Percentiles rank a stretch among this genome's conserved stretches.
phyloP scores from a whole-genome alignment of 371 early-diverging fungal species.

The Mortierella sp. region DNA sequence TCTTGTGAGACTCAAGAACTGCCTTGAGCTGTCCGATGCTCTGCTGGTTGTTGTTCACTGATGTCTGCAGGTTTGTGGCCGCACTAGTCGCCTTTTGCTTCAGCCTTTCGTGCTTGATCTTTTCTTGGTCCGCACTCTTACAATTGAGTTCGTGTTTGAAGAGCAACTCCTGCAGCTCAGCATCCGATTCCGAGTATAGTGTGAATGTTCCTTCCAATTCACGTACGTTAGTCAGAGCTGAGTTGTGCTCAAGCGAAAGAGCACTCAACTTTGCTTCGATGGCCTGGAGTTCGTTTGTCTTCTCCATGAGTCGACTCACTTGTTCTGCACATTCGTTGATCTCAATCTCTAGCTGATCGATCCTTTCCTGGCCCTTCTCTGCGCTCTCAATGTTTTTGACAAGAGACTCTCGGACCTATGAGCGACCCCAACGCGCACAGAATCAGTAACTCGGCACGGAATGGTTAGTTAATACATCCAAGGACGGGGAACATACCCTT shows the following conservation, averaged over 20 bases:
- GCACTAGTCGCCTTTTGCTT: slow-evolving; percentile 19
- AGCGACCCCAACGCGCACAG: neutral
- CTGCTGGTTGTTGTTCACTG: slow-evolving; percentile 37
- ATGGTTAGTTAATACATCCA: slow-evolving; percentile 15
- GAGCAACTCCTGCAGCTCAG: slow-evolving; percentile 63
- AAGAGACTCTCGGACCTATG: slow-evolving; percentile 30
- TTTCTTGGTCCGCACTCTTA: slow-evolving; percentile 45
- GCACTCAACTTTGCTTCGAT: slow-evolving; percentile 52
- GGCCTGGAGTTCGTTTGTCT: slow-evolving; percentile 54
- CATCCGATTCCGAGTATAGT: slow-evolving; percentile 63
- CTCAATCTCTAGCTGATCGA: slow-evolving; percentile 60
- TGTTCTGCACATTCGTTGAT: slow-evolving; percentile 54
- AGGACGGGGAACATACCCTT: slow-evolving; percentile 58
- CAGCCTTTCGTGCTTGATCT: slow-evolving; percentile 25
- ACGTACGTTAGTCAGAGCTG: slow-evolving; percentile 55
- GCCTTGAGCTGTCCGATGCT: slow-evolving; percentile 46
- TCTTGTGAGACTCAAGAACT: slow-evolving; percentile 25
- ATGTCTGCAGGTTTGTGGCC: slow-evolving; percentile 42
- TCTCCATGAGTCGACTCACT: slow-evolving; percentile 55
- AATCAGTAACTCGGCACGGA: neutral
- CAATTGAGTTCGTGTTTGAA: slow-evolving; percentile 45
- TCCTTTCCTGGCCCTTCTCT: slow-evolving; percentile 52
- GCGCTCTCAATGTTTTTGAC: slow-evolving; percentile 49
- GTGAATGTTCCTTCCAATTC: slow-evolving; percentile 63
- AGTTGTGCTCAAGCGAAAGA: slow-evolving; percentile 54